Conservation (phyloP, 2,329 filamentous ascomycete genomes). For the Neofusicoccum parvum region DNA sequence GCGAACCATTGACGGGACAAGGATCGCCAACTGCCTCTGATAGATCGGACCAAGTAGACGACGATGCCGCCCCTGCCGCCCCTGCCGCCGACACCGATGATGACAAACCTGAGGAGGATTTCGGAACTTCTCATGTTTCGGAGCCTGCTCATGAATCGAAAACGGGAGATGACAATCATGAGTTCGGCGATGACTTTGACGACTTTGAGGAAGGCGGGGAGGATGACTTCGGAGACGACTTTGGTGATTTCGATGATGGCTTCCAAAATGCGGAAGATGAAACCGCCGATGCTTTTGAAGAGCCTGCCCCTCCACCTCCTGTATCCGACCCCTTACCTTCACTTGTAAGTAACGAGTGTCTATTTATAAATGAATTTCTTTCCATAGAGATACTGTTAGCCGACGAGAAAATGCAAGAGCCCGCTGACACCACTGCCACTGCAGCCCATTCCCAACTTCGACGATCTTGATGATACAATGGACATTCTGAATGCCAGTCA, state of each 20-base stretch:
- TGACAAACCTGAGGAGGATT: slow-evolving; percentile 25
- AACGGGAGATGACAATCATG: slow-evolving; percentile 66
- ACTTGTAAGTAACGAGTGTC: slow-evolving; percentile 51
- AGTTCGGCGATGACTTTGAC: slow-evolving; percentile 71
- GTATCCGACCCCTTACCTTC: slow-evolving; percentile 45
- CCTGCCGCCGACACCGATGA: slow-evolving; percentile 1
- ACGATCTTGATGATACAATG: slow-evolving; percentile 56
- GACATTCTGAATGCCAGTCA: slow-evolving; percentile 63
- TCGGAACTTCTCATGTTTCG: slow-evolving; percentile 22
- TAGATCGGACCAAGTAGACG: slow-evolving; percentile 52
- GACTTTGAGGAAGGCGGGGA: slow-evolving; percentile 59
- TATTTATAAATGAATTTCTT: slow-evolving; percentile 31
- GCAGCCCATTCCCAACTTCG: slow-evolving; percentile 70
- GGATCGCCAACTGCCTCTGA: slow-evolving; percentile 57
- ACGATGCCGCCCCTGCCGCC: slow-evolving; percentile 32
- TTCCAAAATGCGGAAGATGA: slow-evolving; percentile 30
- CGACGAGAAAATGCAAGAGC: slow-evolving; percentile 20
- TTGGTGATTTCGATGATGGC: slow-evolving; percentile 46
- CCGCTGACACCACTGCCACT: slow-evolving; percentile 31
- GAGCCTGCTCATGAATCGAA: slow-evolving; percentile 47
- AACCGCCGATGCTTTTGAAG: slow-evolving; percentile 43
- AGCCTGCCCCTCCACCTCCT: slow-evolving; percentile 40
- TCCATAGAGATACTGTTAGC: slow-evolving; percentile 28
- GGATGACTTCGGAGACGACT: slow-evolving; percentile 54
- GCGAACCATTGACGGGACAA: slow-evolving; percentile 64